phyloP scores from a whole-genome alignment of 2,329 filamentous ascomycete species.

The Neoscytalidium dimidiatum region DNA sequence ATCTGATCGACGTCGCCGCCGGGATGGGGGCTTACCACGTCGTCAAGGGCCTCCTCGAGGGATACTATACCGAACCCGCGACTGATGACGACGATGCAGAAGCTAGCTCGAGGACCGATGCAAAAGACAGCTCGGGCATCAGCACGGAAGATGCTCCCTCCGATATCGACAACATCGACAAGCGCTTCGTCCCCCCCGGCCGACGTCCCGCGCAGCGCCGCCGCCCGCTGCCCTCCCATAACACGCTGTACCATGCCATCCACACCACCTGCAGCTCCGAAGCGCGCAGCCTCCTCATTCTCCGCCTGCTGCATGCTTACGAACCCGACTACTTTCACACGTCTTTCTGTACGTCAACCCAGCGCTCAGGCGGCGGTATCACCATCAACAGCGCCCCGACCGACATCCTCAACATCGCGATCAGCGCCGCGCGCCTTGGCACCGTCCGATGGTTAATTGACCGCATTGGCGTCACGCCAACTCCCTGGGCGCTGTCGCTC shows the following conservation, averaged over 20 bases:
- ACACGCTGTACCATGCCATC: background rate
- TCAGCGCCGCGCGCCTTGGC: background rate
- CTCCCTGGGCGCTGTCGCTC: background rate
- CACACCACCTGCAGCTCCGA: background rate
- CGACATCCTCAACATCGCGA: background rate
- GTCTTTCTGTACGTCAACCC: too few relatives aligned
- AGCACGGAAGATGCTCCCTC: too few relatives aligned
- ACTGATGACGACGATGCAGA: too few relatives aligned
- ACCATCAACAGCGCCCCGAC: background rate
- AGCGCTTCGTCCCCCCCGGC: background rate
- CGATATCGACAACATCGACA: too few relatives aligned
- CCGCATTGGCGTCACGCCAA: background rate
- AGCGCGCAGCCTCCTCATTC: background rate
- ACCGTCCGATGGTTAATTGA: background rate
- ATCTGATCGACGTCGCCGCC: background rate
- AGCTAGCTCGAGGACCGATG: too few relatives aligned
- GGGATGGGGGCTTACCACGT: background rate
- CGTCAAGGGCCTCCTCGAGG: background rate
- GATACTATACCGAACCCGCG: background rate
- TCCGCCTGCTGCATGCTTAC: background rate
- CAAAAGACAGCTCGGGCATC: too few relatives aligned
- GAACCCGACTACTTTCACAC: background rate
- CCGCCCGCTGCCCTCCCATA: background rate
- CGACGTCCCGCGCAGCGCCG: background rate
- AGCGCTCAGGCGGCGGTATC: background rate